Percentiles rank a stretch among this genome's conserved stretches.
Conservation (phyloP, 768 basidiomycete genomes). For the Trametes cubensis region DNA sequence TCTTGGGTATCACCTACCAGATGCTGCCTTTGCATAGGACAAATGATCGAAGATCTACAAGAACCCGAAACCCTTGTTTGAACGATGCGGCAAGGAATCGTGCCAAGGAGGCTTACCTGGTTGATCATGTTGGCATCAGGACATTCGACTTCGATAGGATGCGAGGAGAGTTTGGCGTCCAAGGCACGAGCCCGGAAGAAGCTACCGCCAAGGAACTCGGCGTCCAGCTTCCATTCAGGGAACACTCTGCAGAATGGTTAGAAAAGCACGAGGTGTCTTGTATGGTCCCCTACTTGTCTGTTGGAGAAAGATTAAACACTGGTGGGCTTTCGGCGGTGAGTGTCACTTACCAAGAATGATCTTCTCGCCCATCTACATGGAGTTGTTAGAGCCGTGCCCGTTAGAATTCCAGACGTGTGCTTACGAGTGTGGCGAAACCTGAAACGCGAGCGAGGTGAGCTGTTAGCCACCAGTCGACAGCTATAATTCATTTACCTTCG, state of each 20-base stretch:
- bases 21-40: conserved; percentile 85
- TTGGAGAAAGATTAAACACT: conserved; percentile 14
- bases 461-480: no score
- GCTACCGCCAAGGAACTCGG: conserved; percentile 77
- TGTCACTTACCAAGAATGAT: conserved; percentile 68
- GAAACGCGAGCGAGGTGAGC: background rate
- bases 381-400: no score
- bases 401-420: background rate
- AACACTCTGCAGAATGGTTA: conserved; percentile 51
- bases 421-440: conserved; percentile 83
- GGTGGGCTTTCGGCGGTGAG: background rate
- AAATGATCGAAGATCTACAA: conserved; percentile 84
- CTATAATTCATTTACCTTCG: conserved; percentile 53
- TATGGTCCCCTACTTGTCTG: conserved; percentile 48
- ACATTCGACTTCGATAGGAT: conserved; percentile 93
- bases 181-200: conserved; percentile 76
- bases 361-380: conserved; percentile 78
- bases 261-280: background rate
- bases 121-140: conserved; percentile 86
- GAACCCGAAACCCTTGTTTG: background rate
- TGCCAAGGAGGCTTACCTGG: conserved; percentile 45
- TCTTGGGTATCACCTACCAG: conserved; percentile 44
- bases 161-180: conserved; percentile 86
- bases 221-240: conserved; percentile 87
- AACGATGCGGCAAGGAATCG: background rate